Evolutionary conservation across 768 basidiomycete genomes (phyloP).

Genomic region (Lactifluus pinguis): DNA sequence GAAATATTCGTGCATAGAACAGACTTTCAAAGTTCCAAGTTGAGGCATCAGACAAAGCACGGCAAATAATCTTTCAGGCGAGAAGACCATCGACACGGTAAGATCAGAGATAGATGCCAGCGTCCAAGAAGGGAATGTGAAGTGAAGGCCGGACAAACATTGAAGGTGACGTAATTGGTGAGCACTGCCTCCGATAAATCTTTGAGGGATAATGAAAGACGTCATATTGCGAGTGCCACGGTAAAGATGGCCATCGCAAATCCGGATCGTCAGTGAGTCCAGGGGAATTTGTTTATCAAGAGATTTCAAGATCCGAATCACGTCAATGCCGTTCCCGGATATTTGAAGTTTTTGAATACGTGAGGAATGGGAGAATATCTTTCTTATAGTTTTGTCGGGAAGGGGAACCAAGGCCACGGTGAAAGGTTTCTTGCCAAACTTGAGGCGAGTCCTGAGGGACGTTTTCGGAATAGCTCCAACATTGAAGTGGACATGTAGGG

Average conservation of each 20-base stretch:
- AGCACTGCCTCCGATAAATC: neutral
- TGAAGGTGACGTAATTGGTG: neutral
- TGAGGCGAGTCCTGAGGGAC: neutral
- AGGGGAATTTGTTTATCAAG: neutral
- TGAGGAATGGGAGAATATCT: neutral
- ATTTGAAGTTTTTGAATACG: slow-evolving; percentile 1
- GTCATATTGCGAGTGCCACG: neutral
- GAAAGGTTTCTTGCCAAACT: neutral
- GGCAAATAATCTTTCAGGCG: neutral
- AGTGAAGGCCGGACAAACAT: neutral
- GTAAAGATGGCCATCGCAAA: neutral
- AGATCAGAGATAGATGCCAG: neutral
- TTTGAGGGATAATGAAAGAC: neutral
- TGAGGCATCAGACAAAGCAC: neutral
- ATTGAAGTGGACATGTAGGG: neutral
- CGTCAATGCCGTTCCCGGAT: neutral
- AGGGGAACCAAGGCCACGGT: neutral
- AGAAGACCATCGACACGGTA: neutral
- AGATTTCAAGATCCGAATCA: slow-evolving; percentile 1
- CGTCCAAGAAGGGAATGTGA: slow-evolving; percentile 1
- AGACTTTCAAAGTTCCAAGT: neutral
- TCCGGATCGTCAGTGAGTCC: neutral
- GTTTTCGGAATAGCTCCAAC: neutral
- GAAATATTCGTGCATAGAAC: neutral
- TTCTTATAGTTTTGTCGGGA: neutral